Evolutionary conservation across 495 filamentous ascomycete species (phyloP), one percentile per base, ranked within the genome.

Genomic region (Lepidopterella palustris): DNA sequence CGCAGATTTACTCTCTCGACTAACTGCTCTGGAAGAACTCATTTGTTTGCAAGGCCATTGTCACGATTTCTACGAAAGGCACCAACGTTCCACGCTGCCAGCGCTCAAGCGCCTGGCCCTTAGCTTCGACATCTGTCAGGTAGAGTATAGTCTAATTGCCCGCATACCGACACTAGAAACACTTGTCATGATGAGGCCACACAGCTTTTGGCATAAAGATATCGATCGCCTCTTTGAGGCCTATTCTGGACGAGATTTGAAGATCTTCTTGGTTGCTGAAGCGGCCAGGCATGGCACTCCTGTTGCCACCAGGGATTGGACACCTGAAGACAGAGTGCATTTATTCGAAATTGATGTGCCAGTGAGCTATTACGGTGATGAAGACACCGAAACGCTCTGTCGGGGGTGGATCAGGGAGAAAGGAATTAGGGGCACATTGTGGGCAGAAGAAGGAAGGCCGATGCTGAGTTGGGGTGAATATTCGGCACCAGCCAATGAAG

Each of bases 301-400:
- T 1, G 21, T 18, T 25, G 27, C 28, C 10, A 57, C 53, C 24
- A 39, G 62, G 18, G 32, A 57, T 21, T 64, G 57, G 57, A 28
- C 11, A 1, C n/a, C 39, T 4, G 58, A 60, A 21, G 62, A 64
- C 39, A 6, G 3, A n/a, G 57, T 64, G 1, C 53, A 10, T n/a
- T 48, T 64, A 3, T 60, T 47, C 50, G 62, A 64, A 39, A 35
- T 54, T 28, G 58, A 64, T 45, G 62, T 64, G 20, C 61, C 61
- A 23, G 60, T 51, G 40, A 53, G 51, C 24, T 64, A 64, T 53
- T 61, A 61, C 32, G 58, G 62, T 4, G 62, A 64, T 25, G 62
- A 60, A 25, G 53, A 57, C 28, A 20, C 1, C 6, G 57, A 60
- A 27, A 25, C 56, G 10, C 31, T 64, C 2, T 64, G 62, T 39